Evolutionary conservation across 2,329 filamentous ascomycete species (phyloP), one percentile per base, ranked within the genome.

Genomic region (Curvularia sp.): DNA sequence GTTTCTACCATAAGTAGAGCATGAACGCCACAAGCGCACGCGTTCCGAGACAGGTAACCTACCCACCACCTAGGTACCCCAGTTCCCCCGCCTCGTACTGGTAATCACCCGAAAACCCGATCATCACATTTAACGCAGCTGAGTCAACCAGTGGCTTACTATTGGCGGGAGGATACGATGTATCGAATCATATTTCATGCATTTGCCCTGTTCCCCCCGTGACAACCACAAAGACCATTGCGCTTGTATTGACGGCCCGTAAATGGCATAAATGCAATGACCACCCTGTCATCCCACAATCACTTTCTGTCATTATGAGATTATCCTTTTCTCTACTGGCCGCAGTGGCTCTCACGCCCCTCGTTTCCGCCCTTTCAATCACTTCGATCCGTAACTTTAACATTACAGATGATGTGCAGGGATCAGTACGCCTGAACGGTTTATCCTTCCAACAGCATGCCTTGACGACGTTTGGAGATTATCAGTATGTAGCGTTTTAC

Each of bases 401-500:
- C 38, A 71, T 76, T 49, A 65, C 65, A 26, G 72, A 72, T 33
- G 74, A 76, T 55, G 67, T 72, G 3, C 69, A 76, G 53, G 74
- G 74, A 9, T 74, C 70, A 1, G 73, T 75, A 7, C 73, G 67
- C 9, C 65, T 84, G 44, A 84, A 84, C 61, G 80, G 80, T 42
- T 78, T 82, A 52, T 77, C 81, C 0, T 84, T 83, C 67, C 82
- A 84, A 65, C 82, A 84, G 59, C 76, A 82, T 55, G 78, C 77
- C 31, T 73, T 84, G 53, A 74, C 75, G n/a, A 79, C 81, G 0
- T 81, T 80, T 64, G 77, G 77, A 47, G 78, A 81, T 38, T 82
- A 81, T 72, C 82, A 84, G 69, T 84, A 84, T 58, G 79, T 79
- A 5, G 79, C 78, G 5, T 83, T 80, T 66, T 84, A 83, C 64